These are phyloP conservation scores for Podospora appendiculata DNA, from an alignment of 495 filamentous ascomycete species.

Conservation along the genomic window DNA sequence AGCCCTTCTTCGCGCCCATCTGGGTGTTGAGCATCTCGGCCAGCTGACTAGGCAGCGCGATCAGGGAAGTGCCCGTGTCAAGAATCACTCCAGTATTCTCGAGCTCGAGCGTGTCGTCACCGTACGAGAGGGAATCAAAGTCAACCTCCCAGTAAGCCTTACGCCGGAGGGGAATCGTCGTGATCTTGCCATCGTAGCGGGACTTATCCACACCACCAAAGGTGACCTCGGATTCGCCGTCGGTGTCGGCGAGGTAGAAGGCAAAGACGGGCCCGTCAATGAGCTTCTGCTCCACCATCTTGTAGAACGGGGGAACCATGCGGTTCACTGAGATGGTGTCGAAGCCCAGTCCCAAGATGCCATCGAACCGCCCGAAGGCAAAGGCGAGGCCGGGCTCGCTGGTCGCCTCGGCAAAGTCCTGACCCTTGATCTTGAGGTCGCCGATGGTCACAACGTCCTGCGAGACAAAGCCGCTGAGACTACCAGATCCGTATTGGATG, in stretches of 20 bases:
- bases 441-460: slow-evolving; percentile 80
- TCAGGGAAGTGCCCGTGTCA: slow-evolving; percentile 97
- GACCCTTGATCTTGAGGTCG: slow-evolving; percentile 75
- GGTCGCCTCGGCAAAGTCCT: slow-evolving; percentile 94
- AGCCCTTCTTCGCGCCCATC: slow-evolving; percentile 96
- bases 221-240: slow-evolving; percentile 74
- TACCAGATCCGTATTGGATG: slow-evolving; percentile 94
- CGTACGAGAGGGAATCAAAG: slow-evolving; percentile 83
- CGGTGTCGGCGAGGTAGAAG: slow-evolving; percentile 80
- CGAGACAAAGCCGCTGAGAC: slow-evolving; percentile 89
- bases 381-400: slow-evolving; percentile 92
- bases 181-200: slow-evolving; percentile 85
- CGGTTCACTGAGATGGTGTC: slow-evolving; percentile 93
- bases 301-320: slow-evolving; percentile 93
- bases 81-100: slow-evolving; percentile 93
- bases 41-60: slow-evolving; percentile 84
- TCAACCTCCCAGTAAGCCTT: slow-evolving; percentile 99
- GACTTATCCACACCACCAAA: slow-evolving; percentile 87
- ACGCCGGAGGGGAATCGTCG: slow-evolving; percentile 85
- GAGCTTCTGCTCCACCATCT: slow-evolving; percentile 80
- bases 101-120: slow-evolving; percentile 72
- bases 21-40: slow-evolving; percentile 97
- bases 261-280: slow-evolving; percentile 91
- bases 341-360: slow-evolving; percentile 92
- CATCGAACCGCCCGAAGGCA: slow-evolving; percentile 96